These are phyloP conservation scores for Daldinia sp. DNA, from an alignment of 2,329 filamentous ascomycete species.

Conservation along the genomic window DNA sequence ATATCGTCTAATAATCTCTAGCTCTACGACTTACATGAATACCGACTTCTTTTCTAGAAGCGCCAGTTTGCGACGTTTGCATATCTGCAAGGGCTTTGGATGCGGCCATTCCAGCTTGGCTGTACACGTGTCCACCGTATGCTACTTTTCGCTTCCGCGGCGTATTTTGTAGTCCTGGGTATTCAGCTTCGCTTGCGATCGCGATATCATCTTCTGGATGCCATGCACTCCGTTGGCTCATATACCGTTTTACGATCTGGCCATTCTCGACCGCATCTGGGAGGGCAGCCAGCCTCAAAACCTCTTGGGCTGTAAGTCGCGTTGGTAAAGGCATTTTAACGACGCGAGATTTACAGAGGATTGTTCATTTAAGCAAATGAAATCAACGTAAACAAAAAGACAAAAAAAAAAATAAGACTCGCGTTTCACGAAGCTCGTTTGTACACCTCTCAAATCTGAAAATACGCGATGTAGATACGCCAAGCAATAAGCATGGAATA, in stretches of 20 bases:
- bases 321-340: slow-evolving; percentile 17
- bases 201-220: slow-evolving; percentile 51
- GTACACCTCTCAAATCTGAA: too few species aligned
- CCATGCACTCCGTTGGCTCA: slow-evolving; percentile 53
- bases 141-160: slow-evolving; percentile 38
- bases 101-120: slow-evolving; percentile 57
- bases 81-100: slow-evolving; percentile 52
- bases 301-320: slow-evolving; percentile 54
- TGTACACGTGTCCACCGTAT: slow-evolving; percentile 61
- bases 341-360: neutral
- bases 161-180: neutral
- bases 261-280: slow-evolving; percentile 41
- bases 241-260: slow-evolving; percentile 49
- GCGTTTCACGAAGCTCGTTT: neutral
- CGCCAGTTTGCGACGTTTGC: slow-evolving; percentile 40
- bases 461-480: neutral
- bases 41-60: slow-evolving; percentile 46
- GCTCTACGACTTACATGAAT: slow-evolving; percentile 55
- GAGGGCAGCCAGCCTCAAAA: slow-evolving; percentile 52
- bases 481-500: neutral
- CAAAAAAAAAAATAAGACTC: neutral
- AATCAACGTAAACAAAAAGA: neutral
- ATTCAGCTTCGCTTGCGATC: slow-evolving; percentile 17
- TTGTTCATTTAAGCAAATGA: neutral
- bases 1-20: neutral